These are phyloP conservation scores for Lipomyces lipofer DNA, from an alignment of 805 yeast species.

Conservation along the genomic window DNA sequence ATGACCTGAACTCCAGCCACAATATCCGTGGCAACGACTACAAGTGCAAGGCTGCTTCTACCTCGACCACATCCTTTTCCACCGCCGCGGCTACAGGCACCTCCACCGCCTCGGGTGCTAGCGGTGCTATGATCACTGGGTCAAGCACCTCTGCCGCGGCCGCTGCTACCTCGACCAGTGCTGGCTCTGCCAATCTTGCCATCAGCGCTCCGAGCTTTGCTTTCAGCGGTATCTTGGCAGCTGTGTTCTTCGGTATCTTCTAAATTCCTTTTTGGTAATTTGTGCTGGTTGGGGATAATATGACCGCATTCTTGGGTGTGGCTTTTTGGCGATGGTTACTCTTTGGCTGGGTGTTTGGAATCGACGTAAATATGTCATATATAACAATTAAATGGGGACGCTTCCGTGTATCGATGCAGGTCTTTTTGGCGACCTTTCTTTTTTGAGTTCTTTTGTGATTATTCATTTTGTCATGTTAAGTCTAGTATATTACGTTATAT, in stretches of 20 bases:
- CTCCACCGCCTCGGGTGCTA: conserved; percentile 33
- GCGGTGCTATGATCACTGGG: conserved; percentile 36
- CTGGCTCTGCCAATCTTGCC: conserved; percentile 39
- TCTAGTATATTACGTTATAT: no score
- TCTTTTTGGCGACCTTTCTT: no score
- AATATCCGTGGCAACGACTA: conserved; percentile 88
- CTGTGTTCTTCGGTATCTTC: conserved; percentile 31
- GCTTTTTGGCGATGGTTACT: no score
- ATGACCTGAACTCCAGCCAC: conserved; percentile 70
- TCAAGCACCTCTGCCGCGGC: conserved; percentile 48
- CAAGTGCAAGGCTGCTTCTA: conserved; percentile 66
- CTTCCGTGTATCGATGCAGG: no score
- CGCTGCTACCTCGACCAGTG: conserved; percentile 39
- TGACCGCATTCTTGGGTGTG: no score
- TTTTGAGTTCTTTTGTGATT: no score
- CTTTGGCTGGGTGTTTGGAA: no score
- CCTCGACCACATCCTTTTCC: conserved; percentile 48
- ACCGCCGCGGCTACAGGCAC: conserved; percentile 31
- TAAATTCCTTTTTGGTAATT: conserved; percentile 19
- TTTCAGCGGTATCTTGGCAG: conserved; percentile 33
- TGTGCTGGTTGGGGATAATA: no score
- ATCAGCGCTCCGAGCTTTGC: conserved; percentile 37
- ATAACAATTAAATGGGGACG: no score
- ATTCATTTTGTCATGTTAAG: no score
- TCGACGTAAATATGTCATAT: no score